These are phyloP conservation scores for Dendryphion nanum DNA, from an alignment of 2,329 filamentous ascomycete species.

Conservation along the genomic window DNA sequence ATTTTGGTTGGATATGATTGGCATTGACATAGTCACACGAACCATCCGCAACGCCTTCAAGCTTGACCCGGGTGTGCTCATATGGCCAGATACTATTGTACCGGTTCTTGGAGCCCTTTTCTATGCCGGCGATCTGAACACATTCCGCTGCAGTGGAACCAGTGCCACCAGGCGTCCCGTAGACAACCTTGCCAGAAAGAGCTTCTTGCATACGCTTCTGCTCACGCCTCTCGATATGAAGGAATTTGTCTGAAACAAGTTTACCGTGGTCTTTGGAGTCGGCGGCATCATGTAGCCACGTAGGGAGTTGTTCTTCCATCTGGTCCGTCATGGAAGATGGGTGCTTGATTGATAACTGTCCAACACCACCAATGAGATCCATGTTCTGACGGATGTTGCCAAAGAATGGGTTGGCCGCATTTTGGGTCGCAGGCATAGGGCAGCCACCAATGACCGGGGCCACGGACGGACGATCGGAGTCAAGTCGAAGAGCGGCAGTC, in stretches of 20 bases:
- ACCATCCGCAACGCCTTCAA: conserved; percentile 65
- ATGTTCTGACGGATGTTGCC: conserved; percentile 95
- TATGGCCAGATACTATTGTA: conserved; percentile 99
- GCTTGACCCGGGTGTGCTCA: conserved; percentile 83
- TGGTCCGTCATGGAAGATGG: conserved; percentile 53
- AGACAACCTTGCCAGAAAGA: conserved; percentile 60
- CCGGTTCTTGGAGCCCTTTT: conserved; percentile 91
- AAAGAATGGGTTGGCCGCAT: conserved; percentile 84
- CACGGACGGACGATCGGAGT: conserved; percentile 48
- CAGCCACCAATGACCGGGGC: conserved; percentile 88
- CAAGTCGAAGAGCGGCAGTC: conserved; percentile 20
- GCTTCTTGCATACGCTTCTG: conserved; percentile 91
- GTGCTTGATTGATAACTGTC: conserved; percentile 66
- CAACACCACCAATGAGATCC: conserved; percentile 90
- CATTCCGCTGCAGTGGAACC: conserved; percentile 40
- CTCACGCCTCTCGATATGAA: conserved; percentile 80
- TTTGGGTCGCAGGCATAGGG: conserved; percentile 68
- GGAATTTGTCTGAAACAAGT: conserved; percentile 76
- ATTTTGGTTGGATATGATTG: conserved; percentile 75
- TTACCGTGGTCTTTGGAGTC: conserved; percentile 72
- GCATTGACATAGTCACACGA: conserved; percentile 95
- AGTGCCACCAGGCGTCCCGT: conserved; percentile 44
- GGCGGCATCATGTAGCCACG: conserved; percentile 73
- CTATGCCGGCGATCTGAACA: conserved; percentile 84
- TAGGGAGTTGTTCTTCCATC: conserved; percentile 59